Percentiles rank a stretch among this genome's conserved stretches.
Conservation (phyloP, 1,284 basidiomycete genomes). For the Somion occarium region DNA sequence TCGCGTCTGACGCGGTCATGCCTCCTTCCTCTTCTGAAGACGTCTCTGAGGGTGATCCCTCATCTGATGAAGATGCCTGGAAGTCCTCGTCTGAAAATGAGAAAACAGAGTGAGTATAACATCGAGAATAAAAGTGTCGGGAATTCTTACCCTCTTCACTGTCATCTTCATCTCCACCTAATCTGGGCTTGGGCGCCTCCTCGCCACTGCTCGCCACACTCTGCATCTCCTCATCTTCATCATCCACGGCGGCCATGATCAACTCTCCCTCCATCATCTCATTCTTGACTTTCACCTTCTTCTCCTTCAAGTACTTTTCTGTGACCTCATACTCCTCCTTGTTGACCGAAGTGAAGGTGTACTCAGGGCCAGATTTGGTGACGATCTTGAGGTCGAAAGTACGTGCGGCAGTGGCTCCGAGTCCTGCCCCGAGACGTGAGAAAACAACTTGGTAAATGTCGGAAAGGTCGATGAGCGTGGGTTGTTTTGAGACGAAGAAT, state of each 20-base stretch:
- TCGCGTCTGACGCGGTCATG: conserved; percentile 77
- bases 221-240: conserved; percentile 85
- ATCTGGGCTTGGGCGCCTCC: conserved; percentile 50
- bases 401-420: conserved; percentile 77
- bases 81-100: conserved; percentile 75
- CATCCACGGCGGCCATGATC: conserved; percentile 68
- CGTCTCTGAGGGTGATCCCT: conserved; percentile 76
- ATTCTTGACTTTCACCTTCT: conserved; percentile 94
- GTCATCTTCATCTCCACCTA: conserved; percentile 64
- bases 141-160: conserved; percentile 66
- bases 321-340: conserved; percentile 93
- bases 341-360: conserved; percentile 90
- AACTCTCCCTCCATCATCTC: conserved; percentile 91
- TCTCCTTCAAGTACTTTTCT: conserved; percentile 81
- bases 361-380: conserved; percentile 77
- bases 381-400: conserved; percentile 95
- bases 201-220: conserved; percentile 71
- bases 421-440: conserved; percentile 90
- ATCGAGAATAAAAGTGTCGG: background rate
- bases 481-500: conserved; percentile 97
- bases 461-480: conserved; percentile 86
- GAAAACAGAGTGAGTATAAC: conserved; percentile 1
- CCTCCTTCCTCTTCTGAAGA: conserved; percentile 73
- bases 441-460: conserved; percentile 93
- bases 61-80: conserved; percentile 77